These are phyloP conservation scores for Colletotrichum siamense DNA, from an alignment of 2,329 filamentous ascomycete species.

Conservation along the genomic window DNA sequence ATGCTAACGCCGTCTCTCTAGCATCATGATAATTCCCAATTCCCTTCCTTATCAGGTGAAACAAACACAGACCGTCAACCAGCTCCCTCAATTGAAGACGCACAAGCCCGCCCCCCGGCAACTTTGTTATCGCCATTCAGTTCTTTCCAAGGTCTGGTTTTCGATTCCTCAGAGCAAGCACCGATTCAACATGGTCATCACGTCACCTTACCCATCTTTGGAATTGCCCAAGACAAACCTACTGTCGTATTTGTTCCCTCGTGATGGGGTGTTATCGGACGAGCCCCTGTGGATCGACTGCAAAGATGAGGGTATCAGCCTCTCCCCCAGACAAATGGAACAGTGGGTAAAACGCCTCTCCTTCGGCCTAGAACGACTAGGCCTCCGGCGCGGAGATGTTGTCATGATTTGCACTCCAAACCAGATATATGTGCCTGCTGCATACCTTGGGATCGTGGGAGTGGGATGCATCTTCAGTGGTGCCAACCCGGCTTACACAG, in stretches of 20 bases:
- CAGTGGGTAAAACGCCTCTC: conserved; percentile 58
- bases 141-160: not conserved
- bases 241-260: conserved; percentile 40
- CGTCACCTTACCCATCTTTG: conserved; percentile 45
- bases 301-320: conserved; percentile 43
- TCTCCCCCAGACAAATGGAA: conserved; percentile 53
- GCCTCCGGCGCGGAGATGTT: conserved; percentile 52
- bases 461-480: conserved; percentile 59
- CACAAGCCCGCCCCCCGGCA: not conserved
- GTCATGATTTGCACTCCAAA: conserved; percentile 61
- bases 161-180: not conserved
- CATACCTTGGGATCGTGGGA: conserved; percentile 59
- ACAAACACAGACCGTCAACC: not conserved
- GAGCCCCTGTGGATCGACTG: conserved; percentile 61
- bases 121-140: not conserved
- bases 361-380: conserved; percentile 50
- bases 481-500: conserved; percentile 57
- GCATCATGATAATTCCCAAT: not conserved
- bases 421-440: conserved; percentile 59
- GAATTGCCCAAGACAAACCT: conserved; percentile 52
- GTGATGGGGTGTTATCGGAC: conserved; percentile 36
- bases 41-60: not conserved
- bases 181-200: conserved; percentile 41
- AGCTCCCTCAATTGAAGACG: not conserved
- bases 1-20: not conserved